A percentile compares a stretch with the other conserved stretches of the same genome.
phyloP scores from a whole-genome alignment of 805 yeast species.

The Spathaspora hagerdaliae region DNA sequence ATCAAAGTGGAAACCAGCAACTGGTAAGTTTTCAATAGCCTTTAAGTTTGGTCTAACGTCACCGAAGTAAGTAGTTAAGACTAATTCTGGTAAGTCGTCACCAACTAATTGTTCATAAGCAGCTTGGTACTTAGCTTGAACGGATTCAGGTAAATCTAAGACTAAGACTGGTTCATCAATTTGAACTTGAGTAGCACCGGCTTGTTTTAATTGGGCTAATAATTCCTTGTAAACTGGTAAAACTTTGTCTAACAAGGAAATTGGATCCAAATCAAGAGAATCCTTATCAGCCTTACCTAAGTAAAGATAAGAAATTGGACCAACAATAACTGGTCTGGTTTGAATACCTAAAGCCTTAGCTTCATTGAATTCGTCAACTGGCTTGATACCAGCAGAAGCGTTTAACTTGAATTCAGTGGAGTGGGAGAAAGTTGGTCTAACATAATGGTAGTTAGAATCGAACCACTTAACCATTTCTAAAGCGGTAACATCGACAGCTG shows the following conservation, averaged over 20 bases:
- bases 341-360: conserved; percentile 94
- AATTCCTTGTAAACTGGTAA: conserved; percentile 92
- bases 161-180: conserved; percentile 97
- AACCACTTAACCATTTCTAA: conserved; percentile 99
- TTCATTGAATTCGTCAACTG: conserved; percentile 95
- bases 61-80: conserved; percentile 93
- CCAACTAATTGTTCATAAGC: conserved; percentile 77
- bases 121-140: conserved; percentile 81
- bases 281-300: conserved; percentile 99
- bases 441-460: conserved; percentile 99
- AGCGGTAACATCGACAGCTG: conserved; percentile 97
- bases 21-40: conserved; percentile 87
- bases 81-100: conserved; percentile 68
- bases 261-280: conserved; percentile 91
- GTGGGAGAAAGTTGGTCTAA: conserved; percentile 97
- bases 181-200: conserved; percentile 95
- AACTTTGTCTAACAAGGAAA: conserved; percentile 80
- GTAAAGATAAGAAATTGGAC: conserved; percentile 92
- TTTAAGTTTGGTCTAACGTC: conserved; percentile 94
- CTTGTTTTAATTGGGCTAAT: conserved; percentile 80
- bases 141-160: conserved; percentile 81
- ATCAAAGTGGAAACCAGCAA: conserved; percentile 94
- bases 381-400: conserved; percentile 70
- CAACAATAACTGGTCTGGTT: conserved; percentile 96
- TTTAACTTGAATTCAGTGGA: conserved; percentile 93